A percentile compares a stretch with the other conserved stretches of the same genome.
Evolutionary conservation across 2,329 filamentous ascomycete genomes (phyloP).

Genomic region (Apiospora malaysiana): DNA sequence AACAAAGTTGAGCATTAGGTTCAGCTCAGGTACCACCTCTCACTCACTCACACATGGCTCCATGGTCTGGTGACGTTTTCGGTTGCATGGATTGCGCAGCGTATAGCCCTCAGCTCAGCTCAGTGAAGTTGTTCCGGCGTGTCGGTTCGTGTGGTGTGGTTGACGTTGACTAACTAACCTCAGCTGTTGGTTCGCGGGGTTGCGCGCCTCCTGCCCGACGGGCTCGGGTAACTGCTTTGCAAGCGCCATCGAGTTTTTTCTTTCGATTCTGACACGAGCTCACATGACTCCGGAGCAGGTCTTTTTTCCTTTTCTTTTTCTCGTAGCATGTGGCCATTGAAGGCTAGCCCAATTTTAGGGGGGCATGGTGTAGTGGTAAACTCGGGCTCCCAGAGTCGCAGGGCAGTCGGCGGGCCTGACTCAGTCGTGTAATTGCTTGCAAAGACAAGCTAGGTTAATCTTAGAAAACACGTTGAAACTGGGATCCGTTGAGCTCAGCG

Average conservation of each 20-base stretch:
- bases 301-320: background rate
- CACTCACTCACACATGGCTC: constrained; percentile 9
- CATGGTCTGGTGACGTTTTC: constrained; percentile 8
- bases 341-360: background rate
- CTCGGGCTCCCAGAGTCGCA: background rate
- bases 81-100: background rate
- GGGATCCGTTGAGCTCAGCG: constrained; percentile 3
- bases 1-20: background rate
- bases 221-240: constrained; percentile 6
- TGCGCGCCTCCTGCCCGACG: constrained; percentile 11
- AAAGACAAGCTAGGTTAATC: constrained; percentile 16
- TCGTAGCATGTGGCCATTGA: constrained; percentile 1
- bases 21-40: constrained; percentile 2
- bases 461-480: constrained; percentile 11
- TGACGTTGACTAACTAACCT: background rate
- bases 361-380: background rate
- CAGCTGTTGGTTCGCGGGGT: constrained; percentile 5
- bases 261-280: background rate
- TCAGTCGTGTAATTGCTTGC: background rate
- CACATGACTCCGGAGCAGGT: background rate
- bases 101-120: background rate
- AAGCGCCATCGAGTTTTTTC: constrained; percentile 1
- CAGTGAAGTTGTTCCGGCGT: background rate
- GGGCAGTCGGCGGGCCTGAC: background rate
- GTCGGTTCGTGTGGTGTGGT: background rate